Evolutionary conservation across 176 grass and related monocot species (phyloP), one percentile per base, ranked within the genome.

Genomic region (Tillandsia fasciculata): DNA sequence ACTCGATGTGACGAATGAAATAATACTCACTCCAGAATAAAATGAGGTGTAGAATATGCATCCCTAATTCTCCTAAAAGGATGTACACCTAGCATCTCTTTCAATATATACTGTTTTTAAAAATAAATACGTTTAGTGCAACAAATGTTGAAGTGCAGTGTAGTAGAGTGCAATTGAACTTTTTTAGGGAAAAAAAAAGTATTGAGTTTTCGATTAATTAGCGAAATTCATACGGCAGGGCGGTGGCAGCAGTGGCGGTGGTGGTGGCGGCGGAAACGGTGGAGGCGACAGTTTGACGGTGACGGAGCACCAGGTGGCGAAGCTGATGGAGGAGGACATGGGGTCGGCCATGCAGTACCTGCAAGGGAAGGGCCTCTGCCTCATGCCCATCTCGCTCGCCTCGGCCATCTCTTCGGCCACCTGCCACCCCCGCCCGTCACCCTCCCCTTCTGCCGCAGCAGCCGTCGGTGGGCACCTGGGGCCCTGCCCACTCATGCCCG

Each of bases 261-360:
- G 65, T 2, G 77, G 80, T 9, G 87, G 79, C 10, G 50, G 75
- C 12, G 80, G 24, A 24, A 24, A 24, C 24, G 24, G 24, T 24
- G 24, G 24, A 0, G 24, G 78, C 22, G 53, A 81, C 79, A 83
- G 74, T 67, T 53, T 96, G 70, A 81, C 63, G 65, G 76, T 84
- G 72, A 91, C 92, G 15, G 92, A 96, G 81, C 86, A 85, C 24
- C 92, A 96, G 18, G 92, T 91, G 50, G 92, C 86, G 10, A 96
- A 79, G 81, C 56, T 96, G 66, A 96, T 96, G 86, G 92, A 92
- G 70, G 92, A 89, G 72, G 88, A 96, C 79, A 92, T 89, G 92
- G 88, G 92, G 24, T 89, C 81, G 0, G 92, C 92, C 29, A 96
- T 96, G 92, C 92, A 96, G 68, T 96, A 96, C 76, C 88, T 96